Base-by-base conservation (phyloP, 176 grass and related monocot species). In the Stipa capillata region DNA sequence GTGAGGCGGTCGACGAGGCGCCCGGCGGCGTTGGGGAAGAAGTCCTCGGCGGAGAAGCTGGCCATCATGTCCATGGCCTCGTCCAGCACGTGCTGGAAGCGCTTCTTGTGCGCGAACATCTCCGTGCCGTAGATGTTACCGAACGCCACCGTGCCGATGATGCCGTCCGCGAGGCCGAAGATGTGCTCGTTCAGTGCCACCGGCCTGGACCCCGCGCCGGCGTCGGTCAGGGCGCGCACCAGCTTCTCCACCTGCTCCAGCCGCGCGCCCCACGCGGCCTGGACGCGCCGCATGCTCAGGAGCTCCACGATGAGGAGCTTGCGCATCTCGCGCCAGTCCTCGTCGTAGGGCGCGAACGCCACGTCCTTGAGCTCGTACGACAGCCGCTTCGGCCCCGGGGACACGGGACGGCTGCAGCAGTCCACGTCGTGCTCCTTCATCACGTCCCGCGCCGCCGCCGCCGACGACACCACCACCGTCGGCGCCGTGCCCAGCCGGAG, bases 381-480 rank as follows among this genome's bases (percentile, higher is more conserved):
- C 36, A 89, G 45, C 54, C 23, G 53, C 25, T 40, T 28, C 3
- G 69, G 27, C 32, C 70, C 68, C 12, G 66, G 23, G 24, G 79
- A 53, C 14, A 77, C 72, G 0, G 78, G 65, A 0, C 76, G 76
- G 82, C 33, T 67, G 76, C 61, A 79, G 48, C 87, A 92, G 33
- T 56, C 61, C 31, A 77, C 21, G 28, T 89, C 79, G 27, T 89
- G 83, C 35, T 73, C 81, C 81, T 52, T 86, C 74, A 86, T 71
- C 24, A 89, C 78, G 34, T 83, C 86, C 45, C 32, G 29, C 13
- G 78, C 85, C 34, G 73, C 82, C 31, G 82, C 78, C 29, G 82
- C 32, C 14, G 89, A 92, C 2, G 79, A 83, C 65, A 89, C 49
- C 54, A 92, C 58, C 54, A 92, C 20, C 11, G 86, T 85, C 11